Evolutionary conservation across 2,329 filamentous ascomycete genomes (phyloP).

Genomic region (Talaromyces pinophilus): DNA sequence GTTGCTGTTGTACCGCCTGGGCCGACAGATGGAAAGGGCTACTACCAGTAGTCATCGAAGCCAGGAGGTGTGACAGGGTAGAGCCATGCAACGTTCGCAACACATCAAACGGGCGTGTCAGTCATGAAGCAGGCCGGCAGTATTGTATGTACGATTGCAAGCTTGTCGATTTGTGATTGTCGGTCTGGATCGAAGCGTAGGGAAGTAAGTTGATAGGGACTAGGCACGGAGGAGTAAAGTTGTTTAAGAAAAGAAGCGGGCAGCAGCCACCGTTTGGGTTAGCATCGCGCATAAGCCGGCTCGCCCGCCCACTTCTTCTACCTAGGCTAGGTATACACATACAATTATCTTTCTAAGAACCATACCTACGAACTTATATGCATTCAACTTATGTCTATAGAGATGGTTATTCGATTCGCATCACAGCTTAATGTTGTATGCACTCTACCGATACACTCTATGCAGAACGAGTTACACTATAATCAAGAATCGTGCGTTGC

Average conservation of each 20-base stretch:
- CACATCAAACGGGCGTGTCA: slow-evolving; percentile 12
- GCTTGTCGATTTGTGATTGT: background rate
- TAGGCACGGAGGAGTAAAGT: slow-evolving; percentile 9
- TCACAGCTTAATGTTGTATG: background rate
- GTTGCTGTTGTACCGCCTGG: slow-evolving; percentile 41
- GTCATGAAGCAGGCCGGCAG: slow-evolving; percentile 22
- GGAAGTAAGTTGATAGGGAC: background rate
- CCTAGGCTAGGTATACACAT: background rate
- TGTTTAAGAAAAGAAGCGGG: slow-evolving; percentile 12
- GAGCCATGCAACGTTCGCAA: slow-evolving; percentile 21
- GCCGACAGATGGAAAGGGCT: slow-evolving; percentile 34
- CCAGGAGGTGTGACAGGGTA: slow-evolving; percentile 33
- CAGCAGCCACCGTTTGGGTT: slow-evolving; percentile 1
- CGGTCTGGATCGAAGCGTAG: slow-evolving; percentile 5
- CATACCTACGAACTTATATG: background rate
- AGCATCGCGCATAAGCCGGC: slow-evolving; percentile 1
- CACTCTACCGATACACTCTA: background rate
- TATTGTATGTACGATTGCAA: background rate
- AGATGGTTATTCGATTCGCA: background rate
- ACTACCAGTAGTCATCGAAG: slow-evolving; percentile 44
- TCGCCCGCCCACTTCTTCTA: background rate
- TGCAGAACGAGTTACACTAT: background rate
- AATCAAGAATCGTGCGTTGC: background rate
- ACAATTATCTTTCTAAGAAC: background rate
- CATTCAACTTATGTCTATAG: background rate